Conservation (phyloP, 768 basidiomycete genomes). For the Leucosporidium scottii region DNA sequence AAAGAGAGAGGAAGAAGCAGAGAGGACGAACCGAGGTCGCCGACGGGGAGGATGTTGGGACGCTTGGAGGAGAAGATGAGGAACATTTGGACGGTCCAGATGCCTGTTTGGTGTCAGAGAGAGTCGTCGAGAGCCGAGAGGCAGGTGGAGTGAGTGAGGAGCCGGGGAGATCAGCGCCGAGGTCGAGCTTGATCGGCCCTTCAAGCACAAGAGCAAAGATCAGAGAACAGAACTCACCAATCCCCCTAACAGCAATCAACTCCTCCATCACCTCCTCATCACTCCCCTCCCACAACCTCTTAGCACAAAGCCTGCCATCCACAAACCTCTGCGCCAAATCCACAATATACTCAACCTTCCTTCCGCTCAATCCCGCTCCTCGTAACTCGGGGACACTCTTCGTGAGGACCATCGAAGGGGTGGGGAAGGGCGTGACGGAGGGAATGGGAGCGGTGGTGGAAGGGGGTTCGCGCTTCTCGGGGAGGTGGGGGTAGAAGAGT, state of each 20-base stretch:
- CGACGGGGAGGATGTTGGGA: conserved; percentile 68
- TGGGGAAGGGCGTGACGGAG: conserved; percentile 51
- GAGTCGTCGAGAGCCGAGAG: too few relatives aligned
- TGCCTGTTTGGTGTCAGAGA: too few relatives aligned
- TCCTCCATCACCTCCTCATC: conserved; percentile 55
- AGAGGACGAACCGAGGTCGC: conserved; percentile 34
- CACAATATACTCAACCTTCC: conserved; percentile 85
- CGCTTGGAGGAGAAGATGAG: conserved; percentile 72
- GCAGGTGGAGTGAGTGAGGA: too few relatives aligned
- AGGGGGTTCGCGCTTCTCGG: conserved; percentile 50
- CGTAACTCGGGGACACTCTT: conserved; percentile 51
- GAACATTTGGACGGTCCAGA: conserved; percentile 55
- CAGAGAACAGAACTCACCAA: conserved; percentile 46
- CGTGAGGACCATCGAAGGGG: conserved; percentile 58
- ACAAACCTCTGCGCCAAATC: conserved; percentile 73
- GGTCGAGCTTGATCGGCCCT: background rate
- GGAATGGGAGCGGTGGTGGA: conserved; percentile 13
- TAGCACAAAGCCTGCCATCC: conserved; percentile 68
- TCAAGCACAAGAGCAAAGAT: conserved; percentile 54
- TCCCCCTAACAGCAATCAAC: conserved; percentile 60
- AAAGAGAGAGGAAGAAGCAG: background rate
- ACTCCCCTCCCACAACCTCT: conserved; percentile 59
- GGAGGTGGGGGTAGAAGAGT: conserved; percentile 64
- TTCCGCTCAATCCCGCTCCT: conserved; percentile 65
- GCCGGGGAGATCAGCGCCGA: background rate